phyloP scores from a whole-genome alignment of 306 rosid genomes.

The Biancaea sappan region DNA sequence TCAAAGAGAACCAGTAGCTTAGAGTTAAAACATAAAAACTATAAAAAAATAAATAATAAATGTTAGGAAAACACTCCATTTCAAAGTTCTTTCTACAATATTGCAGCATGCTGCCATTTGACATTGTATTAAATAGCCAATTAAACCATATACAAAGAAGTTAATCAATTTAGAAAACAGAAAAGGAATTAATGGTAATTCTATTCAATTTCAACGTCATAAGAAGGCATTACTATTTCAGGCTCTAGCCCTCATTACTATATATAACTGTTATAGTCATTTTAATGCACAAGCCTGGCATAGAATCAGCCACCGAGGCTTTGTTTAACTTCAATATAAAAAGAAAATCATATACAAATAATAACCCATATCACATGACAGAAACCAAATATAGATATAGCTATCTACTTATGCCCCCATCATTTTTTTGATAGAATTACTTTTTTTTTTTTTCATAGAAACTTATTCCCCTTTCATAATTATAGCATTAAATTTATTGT shows the following conservation, averaged over 20 bases:
- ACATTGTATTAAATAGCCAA: not conserved
- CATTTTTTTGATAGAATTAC: too few species aligned
- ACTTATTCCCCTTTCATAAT: not conserved
- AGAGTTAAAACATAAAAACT: not conserved
- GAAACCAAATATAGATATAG: not conserved
- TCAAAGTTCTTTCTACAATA: not conserved
- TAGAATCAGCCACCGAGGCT: not conserved
- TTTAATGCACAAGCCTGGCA: not conserved
- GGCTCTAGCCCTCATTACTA: not conserved
- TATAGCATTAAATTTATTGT: slow-evolving; percentile 4
- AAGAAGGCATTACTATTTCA: not conserved
- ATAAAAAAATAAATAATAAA: not conserved
- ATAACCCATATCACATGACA: not conserved
- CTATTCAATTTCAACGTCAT: not conserved
- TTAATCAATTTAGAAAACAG: not conserved
- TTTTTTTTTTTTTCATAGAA: too few species aligned
- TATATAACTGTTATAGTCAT: not conserved
- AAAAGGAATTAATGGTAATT: not conserved
- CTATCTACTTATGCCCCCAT: not conserved
- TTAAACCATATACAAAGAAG: not conserved
- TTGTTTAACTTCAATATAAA: not conserved
- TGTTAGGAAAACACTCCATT: not conserved
- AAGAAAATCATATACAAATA: not conserved
- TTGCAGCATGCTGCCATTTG: not conserved
- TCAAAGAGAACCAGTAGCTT: not conserved